Evolutionary conservation across 2,329 filamentous ascomycete genomes (phyloP).

Genomic region (Fusarium sp.): DNA sequence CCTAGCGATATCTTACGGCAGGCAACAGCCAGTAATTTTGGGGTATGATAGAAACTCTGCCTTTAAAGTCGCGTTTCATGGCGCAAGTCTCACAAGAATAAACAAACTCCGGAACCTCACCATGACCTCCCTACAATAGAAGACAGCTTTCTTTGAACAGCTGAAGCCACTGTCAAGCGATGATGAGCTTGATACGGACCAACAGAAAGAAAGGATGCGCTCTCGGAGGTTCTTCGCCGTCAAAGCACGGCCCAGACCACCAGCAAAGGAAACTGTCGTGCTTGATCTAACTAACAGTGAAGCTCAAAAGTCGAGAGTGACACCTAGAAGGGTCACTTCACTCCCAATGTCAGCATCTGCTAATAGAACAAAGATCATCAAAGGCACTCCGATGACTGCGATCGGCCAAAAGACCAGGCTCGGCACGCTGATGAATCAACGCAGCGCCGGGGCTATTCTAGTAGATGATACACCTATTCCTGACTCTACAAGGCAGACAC

Average conservation of each 20-base stretch:
- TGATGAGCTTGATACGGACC: conserved; percentile 42
- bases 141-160: conserved; percentile 57
- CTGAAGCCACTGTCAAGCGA: conserved; percentile 49
- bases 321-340: conserved; percentile 33
- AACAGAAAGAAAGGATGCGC: conserved; percentile 47
- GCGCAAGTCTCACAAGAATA: background rate
- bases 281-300: conserved; percentile 30
- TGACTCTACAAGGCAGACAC: conserved; percentile 33
- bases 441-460: conserved; percentile 28
- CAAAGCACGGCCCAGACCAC: conserved; percentile 2
- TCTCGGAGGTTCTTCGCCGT: conserved; percentile 44
- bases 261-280: conserved; percentile 9
- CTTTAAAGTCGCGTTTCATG: conserved; percentile 1
- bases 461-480: conserved; percentile 45
- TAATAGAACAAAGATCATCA: conserved; percentile 35
- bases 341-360: conserved; percentile 21
- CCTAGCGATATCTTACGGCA: background rate
- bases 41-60: background rate
- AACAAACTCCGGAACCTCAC: background rate
- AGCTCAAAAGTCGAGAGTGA: conserved; percentile 13
- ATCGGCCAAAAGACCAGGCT: conserved; percentile 34
- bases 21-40: background rate
- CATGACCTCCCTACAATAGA: conserved; percentile 51
- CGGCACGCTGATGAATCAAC: conserved; percentile 26
- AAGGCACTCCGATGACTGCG: conserved; percentile 43